A percentile compares a stretch with the other conserved stretches of the same genome.
phyloP scores from a whole-genome alignment of 257 asterid genomes.

The Mentha longifolia region DNA sequence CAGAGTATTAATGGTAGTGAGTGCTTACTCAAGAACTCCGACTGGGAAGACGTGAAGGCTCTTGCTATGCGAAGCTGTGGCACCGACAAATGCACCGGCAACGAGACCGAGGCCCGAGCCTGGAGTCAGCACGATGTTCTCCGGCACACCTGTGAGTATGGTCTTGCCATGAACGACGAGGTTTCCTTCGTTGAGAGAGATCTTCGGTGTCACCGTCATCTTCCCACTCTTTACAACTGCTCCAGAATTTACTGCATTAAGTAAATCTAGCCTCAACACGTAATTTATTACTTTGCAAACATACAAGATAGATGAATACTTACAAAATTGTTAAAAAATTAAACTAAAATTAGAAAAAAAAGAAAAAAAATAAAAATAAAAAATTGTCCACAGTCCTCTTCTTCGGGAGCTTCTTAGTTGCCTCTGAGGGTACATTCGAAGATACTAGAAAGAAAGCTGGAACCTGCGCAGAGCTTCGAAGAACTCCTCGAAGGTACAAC shows the following conservation, averaged over 20 bases:
- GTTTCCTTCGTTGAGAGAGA: conserved; percentile 71
- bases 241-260: background rate
- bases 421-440: too few relatives aligned
- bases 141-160: conserved; percentile 75
- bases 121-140: conserved; percentile 77
- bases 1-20: conserved; percentile 2
- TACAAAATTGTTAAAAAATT: too few relatives aligned
- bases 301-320: too few relatives aligned
- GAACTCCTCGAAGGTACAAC: conserved; percentile 37
- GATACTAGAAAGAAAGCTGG: too few relatives aligned
- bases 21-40: conserved; percentile 71
- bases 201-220: conserved; percentile 89
- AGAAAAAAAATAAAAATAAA: too few relatives aligned
- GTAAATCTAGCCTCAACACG: background rate
- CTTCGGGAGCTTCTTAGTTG: too few relatives aligned
- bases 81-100: conserved; percentile 88
- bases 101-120: conserved; percentile 61
- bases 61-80: conserved; percentile 71
- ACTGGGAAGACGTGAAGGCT: conserved; percentile 87
- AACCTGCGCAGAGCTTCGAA: conserved; percentile 33
- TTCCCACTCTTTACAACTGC: conserved; percentile 8
- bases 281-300: too few relatives aligned
- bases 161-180: conserved; percentile 94
- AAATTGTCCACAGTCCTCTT: too few relatives aligned
- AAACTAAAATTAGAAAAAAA: too few relatives aligned